Evolutionary conservation across 495 filamentous ascomycete genomes (phyloP).

Genomic region (Penicillium pancosmium): DNA sequence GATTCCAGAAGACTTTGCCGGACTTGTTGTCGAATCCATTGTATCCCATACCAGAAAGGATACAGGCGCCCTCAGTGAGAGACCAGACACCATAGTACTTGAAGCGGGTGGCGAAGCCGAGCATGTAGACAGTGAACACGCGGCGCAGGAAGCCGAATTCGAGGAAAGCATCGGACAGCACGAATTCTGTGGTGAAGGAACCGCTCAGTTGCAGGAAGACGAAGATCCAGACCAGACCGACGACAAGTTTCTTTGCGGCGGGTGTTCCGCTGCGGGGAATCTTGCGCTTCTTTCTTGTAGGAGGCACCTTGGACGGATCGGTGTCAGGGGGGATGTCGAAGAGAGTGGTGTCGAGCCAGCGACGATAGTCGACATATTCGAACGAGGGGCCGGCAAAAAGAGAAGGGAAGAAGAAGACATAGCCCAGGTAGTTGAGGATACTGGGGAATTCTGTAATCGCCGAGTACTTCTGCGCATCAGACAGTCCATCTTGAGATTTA

Average conservation of each 20-base stretch:
- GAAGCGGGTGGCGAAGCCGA: conserved; percentile 74
- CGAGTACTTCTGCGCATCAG: conserved; percentile 83
- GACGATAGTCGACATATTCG: conserved; percentile 88
- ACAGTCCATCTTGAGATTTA: conserved; percentile 74
- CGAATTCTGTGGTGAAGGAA: conserved; percentile 62
- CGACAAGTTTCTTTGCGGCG: conserved; percentile 72
- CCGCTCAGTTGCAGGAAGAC: conserved; percentile 73
- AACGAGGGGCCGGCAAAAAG: conserved; percentile 88
- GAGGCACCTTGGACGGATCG: conserved; percentile 78
- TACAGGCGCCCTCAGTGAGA: conserved; percentile 91
- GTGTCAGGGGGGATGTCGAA: conserved; percentile 81
- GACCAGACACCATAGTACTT: conserved; percentile 98
- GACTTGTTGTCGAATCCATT: conserved; percentile 86
- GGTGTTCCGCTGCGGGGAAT: conserved; percentile 91
- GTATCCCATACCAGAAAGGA: conserved; percentile 90
- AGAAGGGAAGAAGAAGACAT: conserved; percentile 92
- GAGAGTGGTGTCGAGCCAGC: conserved; percentile 92
- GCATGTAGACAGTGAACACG: conserved; percentile 77
- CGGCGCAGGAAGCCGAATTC: conserved; percentile 69
- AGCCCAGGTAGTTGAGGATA: conserved; percentile 80
- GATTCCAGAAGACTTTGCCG: conserved; percentile 84
- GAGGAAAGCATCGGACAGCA: conserved; percentile 65
- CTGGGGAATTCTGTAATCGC: conserved; percentile 72
- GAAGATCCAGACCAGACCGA: conserved; percentile 77
- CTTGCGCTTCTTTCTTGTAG: conserved; percentile 88